Base-by-base conservation (phyloP, 352 stramenopile genomes). In the Aphanomyces invadans region DNA sequence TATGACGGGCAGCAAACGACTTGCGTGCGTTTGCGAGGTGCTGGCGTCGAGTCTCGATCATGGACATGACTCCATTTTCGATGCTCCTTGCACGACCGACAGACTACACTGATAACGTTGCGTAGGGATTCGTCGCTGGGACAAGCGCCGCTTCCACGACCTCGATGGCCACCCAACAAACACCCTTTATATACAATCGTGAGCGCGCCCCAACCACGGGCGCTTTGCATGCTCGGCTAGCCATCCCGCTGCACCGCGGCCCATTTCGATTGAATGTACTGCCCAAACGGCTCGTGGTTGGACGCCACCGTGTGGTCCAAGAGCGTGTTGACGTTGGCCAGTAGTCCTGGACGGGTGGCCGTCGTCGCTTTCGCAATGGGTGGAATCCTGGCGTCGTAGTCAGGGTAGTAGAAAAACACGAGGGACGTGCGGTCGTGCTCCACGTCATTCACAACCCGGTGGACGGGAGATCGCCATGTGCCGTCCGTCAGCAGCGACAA, bases 261-360 rank as follows among this genome's bases (percentile, higher is more conserved):
- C 83, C 83, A 91, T 49, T 91, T 91, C 44, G 81, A 81, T 76
- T 85, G 84, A 71, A 90, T 89, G 74, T 91, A 91, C 69, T 89
- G 79, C 15, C 83, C 83, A 68, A 91, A 91, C 70, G 74, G 82
- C 17, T 74, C 79, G 54, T 83, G 70, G 2, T 69, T 52, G 54
- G 87, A 78, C 56, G 68, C 73, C 53, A 87, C 78, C 2, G 77
- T 87, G 59, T 80, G 77, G 52, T 89, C 81, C 21, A 89, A 66
- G 46, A 91, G 69, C 45, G 88, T 91, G 71, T 91, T 91, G 65
- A 91, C 88, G 21, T 68, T 68, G 23, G 75, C 71, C 52, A 42
- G 36, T n/a, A 53, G 74, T 11, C 77, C 79, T 23, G 73, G 78
- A 48, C 86, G 86, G 36, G 77, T 76, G 44, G 75, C 65, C 19